A percentile compares a stretch with the other conserved stretches of the same genome.
phyloP scores from a whole-genome alignment of 768 basidiomycete genomes.

The Cystobasidium tubakii region DNA sequence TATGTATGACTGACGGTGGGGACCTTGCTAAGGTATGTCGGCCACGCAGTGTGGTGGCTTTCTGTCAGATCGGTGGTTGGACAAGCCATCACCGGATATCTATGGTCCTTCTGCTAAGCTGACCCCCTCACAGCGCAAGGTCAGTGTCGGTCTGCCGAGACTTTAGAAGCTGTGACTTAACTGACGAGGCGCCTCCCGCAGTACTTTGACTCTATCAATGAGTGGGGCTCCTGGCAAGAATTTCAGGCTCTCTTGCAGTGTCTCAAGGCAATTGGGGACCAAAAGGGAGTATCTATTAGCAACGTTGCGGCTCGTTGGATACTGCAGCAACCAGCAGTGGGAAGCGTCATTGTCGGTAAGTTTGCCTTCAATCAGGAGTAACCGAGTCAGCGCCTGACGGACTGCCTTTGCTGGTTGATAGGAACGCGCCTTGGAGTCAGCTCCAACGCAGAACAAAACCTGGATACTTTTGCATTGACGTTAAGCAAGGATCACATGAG shows the following conservation, averaged over 20 bases:
- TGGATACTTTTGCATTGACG: background rate
- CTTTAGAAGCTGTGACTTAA: background rate
- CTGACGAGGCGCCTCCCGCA: background rate
- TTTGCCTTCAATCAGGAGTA: too few species aligned
- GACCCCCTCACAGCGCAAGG: background rate
- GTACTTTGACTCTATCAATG: conserved; percentile 4
- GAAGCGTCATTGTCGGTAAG: background rate
- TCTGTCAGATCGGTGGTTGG: background rate
- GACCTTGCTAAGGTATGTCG: background rate
- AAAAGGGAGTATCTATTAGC: background rate
- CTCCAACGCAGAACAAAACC: background rate
- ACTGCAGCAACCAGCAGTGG: conserved; percentile 3
- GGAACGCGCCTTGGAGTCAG: background rate
- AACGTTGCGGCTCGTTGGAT: background rate
- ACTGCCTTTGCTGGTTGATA: too few species aligned
- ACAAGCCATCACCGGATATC: background rate
- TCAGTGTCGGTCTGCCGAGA: background rate
- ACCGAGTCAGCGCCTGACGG: too few species aligned
- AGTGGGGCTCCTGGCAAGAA: conserved; percentile 1
- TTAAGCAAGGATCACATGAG: background rate
- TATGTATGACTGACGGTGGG: too few species aligned
- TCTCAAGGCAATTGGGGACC: background rate
- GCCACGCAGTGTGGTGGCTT: background rate
- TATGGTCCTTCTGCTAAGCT: conserved; percentile 3
- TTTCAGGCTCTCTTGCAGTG: background rate